Evolutionary conservation across 495 filamentous ascomycete genomes (phyloP).

Genomic region (Amorphotheca resinae): DNA sequence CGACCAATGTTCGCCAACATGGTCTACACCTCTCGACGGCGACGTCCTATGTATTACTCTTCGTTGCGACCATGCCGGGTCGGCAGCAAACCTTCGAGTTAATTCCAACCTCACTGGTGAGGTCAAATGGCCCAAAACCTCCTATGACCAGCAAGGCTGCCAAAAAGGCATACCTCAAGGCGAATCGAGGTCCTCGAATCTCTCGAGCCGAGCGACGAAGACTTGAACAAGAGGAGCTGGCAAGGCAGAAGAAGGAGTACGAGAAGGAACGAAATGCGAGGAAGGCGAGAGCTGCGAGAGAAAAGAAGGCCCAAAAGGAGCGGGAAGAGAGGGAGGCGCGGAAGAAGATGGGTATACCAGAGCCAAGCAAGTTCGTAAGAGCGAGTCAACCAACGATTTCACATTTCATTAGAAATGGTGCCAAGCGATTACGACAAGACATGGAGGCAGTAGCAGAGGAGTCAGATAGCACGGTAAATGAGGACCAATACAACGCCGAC

Average conservation of each 20-base stretch:
- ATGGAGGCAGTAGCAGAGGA: conserved; percentile 10
- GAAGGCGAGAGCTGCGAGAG: conserved; percentile 30
- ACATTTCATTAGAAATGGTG: conserved; percentile 24
- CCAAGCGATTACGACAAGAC: conserved; percentile 14
- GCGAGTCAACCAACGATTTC: conserved; percentile 36
- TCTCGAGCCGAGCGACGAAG: conserved; percentile 15
- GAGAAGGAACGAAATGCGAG: conserved; percentile 29
- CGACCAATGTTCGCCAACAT: too few relatives aligned
- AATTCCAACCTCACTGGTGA: conserved; percentile 22
- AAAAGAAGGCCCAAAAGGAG: conserved; percentile 34
- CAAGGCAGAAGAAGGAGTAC: conserved; percentile 27
- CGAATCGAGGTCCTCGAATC: conserved; percentile 25
- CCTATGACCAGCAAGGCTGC: conserved; percentile 37
- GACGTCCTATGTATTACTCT: too few relatives aligned
- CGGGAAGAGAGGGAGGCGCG: conserved; percentile 31
- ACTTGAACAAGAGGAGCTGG: conserved; percentile 12
- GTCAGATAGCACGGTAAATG: conserved; percentile 5
- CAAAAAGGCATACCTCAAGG: conserved; percentile 22
- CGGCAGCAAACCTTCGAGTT: conserved; percentile 32
- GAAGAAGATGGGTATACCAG: conserved; percentile 29
- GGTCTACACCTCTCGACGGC: too few relatives aligned
- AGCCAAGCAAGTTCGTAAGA: conserved; percentile 29
- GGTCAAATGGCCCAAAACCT: conserved; percentile 24
- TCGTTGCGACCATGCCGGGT: conserved; percentile 28
- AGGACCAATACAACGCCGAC: not conserved